phyloP scores from a whole-genome alignment of 129 eudicot genomes.

The Glebionis coronaria region DNA sequence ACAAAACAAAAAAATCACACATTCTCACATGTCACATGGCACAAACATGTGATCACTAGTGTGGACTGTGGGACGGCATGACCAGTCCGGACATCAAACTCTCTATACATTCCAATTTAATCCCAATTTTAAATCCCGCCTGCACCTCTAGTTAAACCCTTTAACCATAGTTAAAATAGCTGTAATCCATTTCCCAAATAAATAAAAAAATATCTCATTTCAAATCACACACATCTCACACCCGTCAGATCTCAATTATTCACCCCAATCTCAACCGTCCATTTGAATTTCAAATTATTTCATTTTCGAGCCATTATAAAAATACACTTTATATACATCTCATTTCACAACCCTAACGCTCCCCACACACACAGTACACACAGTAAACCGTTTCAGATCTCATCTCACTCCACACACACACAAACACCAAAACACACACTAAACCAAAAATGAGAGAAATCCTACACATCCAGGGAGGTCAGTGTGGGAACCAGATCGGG shows the following conservation, averaged over 20 bases:
- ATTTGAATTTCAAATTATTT: constrained; percentile 26
- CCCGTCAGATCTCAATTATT: constrained; percentile 16
- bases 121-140: constrained; percentile 6
- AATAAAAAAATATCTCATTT: constrained; percentile 5
- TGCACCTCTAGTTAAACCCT: constrained; percentile 23
- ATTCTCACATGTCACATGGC: constrained; percentile 19
- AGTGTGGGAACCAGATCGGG: constrained; percentile 59
- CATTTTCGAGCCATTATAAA: constrained; percentile 31
- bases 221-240: background rate
- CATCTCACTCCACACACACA: background rate
- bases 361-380: background rate
- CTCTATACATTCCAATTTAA: constrained; percentile 10
- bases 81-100: constrained; percentile 25
- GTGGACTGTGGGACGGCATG: constrained; percentile 25
- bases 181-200: constrained; percentile 14
- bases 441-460: constrained; percentile 41
- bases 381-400: no score
- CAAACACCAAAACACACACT: no score
- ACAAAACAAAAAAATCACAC: constrained; percentile 11
- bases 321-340: constrained; percentile 7
- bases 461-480: constrained; percentile 52
- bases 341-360: background rate
- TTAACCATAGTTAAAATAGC: constrained; percentile 36
- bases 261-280: constrained; percentile 14
- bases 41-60: constrained; percentile 12